Conservation (phyloP, 257 asterid species). For the Agastache rugosa region DNA sequence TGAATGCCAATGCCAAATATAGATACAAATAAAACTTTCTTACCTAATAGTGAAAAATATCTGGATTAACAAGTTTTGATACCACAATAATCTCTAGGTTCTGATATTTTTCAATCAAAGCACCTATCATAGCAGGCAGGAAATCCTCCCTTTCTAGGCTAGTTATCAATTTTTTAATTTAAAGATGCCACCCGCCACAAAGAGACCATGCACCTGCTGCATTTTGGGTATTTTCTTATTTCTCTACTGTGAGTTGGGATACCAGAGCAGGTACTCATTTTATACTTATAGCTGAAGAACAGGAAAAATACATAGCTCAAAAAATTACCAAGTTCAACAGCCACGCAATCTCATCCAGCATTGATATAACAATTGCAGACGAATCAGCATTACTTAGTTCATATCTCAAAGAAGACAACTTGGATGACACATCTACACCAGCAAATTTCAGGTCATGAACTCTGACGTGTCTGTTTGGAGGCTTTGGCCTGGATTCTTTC, state of each 20-base stretch:
- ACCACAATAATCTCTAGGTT: conserved; percentile 1
- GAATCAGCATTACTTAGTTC: conserved; percentile 74
- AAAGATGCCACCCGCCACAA: conserved; percentile 8
- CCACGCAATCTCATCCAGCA: conserved; percentile 99
- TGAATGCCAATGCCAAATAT: no score
- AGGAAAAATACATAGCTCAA: conserved; percentile 19
- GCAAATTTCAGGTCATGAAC: conserved; percentile 86
- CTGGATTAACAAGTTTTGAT: conserved; percentile 13
- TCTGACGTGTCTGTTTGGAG: conserved; percentile 71
- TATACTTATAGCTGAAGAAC: conserved; percentile 11
- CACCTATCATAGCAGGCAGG: conserved; percentile 10
- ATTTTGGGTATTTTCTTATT: conserved; percentile 3
- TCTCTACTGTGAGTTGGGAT: conserved; percentile 1
- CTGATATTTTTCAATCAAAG: conserved; percentile 9
- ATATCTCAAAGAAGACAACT: conserved; percentile 80
- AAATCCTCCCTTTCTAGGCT: conserved; percentile 5
- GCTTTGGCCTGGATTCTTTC: conserved; percentile 82
- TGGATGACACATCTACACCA: conserved; percentile 80
- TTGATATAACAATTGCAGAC: conserved; percentile 84
- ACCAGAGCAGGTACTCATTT: conserved; percentile 16
- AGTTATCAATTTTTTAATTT: neutral
- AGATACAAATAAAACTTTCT: neutral
- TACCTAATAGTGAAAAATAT: conserved; percentile 4
- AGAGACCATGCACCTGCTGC: neutral
- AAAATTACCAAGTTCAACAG: conserved; percentile 87